Conservation (phyloP, 495 filamentous ascomycete species). For the Jackrogersella multiformis region DNA sequence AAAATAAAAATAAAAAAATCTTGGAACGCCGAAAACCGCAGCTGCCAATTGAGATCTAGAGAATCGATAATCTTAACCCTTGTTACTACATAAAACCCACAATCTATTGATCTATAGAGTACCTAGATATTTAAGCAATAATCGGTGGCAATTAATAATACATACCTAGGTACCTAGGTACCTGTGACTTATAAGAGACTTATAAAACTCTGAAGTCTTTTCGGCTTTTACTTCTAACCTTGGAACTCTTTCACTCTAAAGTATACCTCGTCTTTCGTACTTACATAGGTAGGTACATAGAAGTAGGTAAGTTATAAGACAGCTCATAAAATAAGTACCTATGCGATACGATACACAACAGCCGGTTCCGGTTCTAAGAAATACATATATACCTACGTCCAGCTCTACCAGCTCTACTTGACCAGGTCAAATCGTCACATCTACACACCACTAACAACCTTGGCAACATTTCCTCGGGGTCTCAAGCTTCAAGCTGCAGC, state of each 20-base stretch:
- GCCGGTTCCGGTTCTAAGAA: slow-evolving; percentile 26
- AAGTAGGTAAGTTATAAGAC: background rate
- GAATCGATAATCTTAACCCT: slow-evolving; percentile 15
- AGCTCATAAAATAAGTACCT: background rate
- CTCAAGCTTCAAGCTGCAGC: slow-evolving; percentile 38
- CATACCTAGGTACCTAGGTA: background rate
- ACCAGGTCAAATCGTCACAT: slow-evolving; percentile 32
- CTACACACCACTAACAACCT: slow-evolving; percentile 29
- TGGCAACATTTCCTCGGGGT: slow-evolving; percentile 27
- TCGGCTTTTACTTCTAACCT: too few species aligned
- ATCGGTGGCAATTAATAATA: background rate
- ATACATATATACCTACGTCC: background rate
- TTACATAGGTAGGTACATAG: too few species aligned
- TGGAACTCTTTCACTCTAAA: too few species aligned
- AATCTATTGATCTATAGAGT: too few species aligned
- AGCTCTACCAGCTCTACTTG: too few species aligned
- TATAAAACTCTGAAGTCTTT: too few species aligned
- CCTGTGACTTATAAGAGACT: too few species aligned
- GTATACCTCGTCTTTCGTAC: too few species aligned
- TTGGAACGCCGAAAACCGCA: slow-evolving; percentile 40
- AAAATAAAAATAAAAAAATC: slow-evolving; percentile 35
- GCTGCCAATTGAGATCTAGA: slow-evolving; percentile 23
- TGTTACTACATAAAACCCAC: slow-evolving; percentile 15
- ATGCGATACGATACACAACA: background rate
- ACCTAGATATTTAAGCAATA: too few species aligned